Evolutionary conservation across 2,329 filamentous ascomycete species (phyloP), one percentile per base, ranked within the genome.

Genomic region (Mycosphaerella sp.): DNA sequence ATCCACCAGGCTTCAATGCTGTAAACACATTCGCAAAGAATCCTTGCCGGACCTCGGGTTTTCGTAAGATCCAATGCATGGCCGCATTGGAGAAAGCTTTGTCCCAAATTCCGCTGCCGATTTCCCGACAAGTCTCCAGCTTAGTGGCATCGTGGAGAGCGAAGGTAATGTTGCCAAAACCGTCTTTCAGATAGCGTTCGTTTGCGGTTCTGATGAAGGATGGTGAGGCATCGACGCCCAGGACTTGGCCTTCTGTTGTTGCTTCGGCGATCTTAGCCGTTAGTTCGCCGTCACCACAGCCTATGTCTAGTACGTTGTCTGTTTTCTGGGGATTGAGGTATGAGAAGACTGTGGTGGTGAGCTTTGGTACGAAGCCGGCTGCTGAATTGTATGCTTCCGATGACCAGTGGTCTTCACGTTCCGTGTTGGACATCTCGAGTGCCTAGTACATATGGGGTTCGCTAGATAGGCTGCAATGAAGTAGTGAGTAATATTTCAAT

Each of bases 21-120:
- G 68, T 68, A 54, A 75, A 68, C 2, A 81, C 73, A 35, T 73
- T 77, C 6, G 61, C 58, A 61, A 87, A 82, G 65, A 84, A 79
- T 5, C 6, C 28, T 3, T 66, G 57, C 8, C 79, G 74, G 1
- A 74, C 75, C 8, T 41, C 47, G 0, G 67, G 54, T 25, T 70
- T 65, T 0, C 76, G 70, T 6, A 88, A 72, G 62, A 74, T 72
- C 71, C 71, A 74, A 53, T 74, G 71, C 39, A 73, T 55, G 0
- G 71, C 71, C 0, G 71, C 71, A 50, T 73, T 73, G 18, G 63
- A 67, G 58, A 74, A 73, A 4, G 70, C 63, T 42, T 72, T 71
- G 43, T 70, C 68, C 61, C 63, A 73, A 3, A 42, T 41, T 12
- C 52, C 36, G 1, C 59, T 43, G 2, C 58, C 50, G 7, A 62